phyloP scores from a whole-genome alignment of 768 basidiomycete genomes.

The Suillus alpinus region DNA sequence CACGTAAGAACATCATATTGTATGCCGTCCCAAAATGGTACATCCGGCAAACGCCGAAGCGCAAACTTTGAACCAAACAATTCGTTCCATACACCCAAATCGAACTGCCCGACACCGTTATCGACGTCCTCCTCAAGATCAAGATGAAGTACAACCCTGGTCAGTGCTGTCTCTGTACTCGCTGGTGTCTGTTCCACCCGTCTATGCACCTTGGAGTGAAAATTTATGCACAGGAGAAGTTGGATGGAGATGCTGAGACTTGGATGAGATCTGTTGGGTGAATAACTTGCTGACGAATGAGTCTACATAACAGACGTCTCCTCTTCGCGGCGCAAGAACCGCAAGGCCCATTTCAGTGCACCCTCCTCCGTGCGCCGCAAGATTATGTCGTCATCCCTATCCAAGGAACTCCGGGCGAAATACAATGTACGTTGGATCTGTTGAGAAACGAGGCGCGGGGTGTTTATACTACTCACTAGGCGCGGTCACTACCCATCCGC shows the following conservation, averaged over 20 bases:
- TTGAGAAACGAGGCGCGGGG: background rate
- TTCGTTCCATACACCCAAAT: slow-evolving; percentile 15
- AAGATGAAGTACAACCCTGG: slow-evolving; percentile 83
- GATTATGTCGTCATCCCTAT: slow-evolving; percentile 95
- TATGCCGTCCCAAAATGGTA: background rate
- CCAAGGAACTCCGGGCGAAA: slow-evolving; percentile 92
- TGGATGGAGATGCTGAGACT: slow-evolving; percentile 49
- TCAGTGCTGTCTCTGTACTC: slow-evolving; percentile 43
- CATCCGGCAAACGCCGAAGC: slow-evolving; percentile 22
- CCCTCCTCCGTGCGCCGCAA: slow-evolving; percentile 94
- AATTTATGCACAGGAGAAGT: slow-evolving; percentile 34
- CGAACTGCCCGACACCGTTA: slow-evolving; percentile 43
- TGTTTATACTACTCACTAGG: slow-evolving; percentile 37
- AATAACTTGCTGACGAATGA: slow-evolving; percentile 31
- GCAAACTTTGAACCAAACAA: slow-evolving; percentile 39
- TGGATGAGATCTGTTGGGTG: slow-evolving; percentile 40
- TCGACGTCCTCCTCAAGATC: slow-evolving; percentile 64
- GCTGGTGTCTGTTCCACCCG: slow-evolving; percentile 15
- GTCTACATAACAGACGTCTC: slow-evolving; percentile 62
- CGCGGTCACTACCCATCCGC: slow-evolving; percentile 90
- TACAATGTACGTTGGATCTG: slow-evolving; percentile 65
- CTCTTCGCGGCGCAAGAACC: slow-evolving; percentile 94
- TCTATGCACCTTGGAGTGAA: slow-evolving; percentile 24
- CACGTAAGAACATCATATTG: background rate
- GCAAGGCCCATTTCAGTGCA: slow-evolving; percentile 96